Percentiles rank a stretch among this genome's conserved stretches.
These are phyloP conservation scores for Phaeosphaeriaceae sp. DNA, from an alignment of 2,329 filamentous ascomycete genomes.

Conservation along the genomic window DNA sequence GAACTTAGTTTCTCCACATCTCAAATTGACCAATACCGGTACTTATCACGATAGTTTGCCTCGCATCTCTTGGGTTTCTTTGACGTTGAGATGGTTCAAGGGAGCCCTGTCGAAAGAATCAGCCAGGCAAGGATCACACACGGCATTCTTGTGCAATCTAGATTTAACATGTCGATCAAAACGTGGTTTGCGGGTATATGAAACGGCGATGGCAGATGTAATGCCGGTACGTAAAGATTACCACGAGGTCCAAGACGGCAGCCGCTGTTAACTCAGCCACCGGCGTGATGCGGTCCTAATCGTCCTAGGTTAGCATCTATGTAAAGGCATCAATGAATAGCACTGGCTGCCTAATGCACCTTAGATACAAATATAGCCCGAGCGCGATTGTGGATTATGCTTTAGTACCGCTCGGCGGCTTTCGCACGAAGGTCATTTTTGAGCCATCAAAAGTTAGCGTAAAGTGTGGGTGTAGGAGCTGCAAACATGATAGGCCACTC, in stretches of 20 bases:
- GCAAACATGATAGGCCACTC: constrained; percentile 7
- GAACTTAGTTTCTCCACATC: too few species aligned
- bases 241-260: too few species aligned
- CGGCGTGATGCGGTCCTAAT: too few species aligned
- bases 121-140: not conserved
- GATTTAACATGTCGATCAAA: not conserved
- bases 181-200: constrained; percentile 1
- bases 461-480: constrained; percentile 9
- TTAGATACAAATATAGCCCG: not conserved
- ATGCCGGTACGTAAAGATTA: not conserved
- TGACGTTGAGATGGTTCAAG: not conserved
- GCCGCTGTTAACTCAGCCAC: too few species aligned
- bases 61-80: too few species aligned
- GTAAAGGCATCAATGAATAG: too few species aligned
- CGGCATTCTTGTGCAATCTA: not conserved
- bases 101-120: not conserved
- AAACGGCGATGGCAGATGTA: not conserved
- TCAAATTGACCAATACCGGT: too few species aligned
- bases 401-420: not conserved
- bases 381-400: not conserved
- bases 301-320: too few species aligned
- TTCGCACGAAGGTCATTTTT: not conserved
- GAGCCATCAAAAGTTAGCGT: not conserved
- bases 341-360: too few species aligned
- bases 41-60: too few species aligned